Evolutionary conservation across 163 green algal genomes (phyloP).

Genomic region (Scenedesmus sp.): DNA sequence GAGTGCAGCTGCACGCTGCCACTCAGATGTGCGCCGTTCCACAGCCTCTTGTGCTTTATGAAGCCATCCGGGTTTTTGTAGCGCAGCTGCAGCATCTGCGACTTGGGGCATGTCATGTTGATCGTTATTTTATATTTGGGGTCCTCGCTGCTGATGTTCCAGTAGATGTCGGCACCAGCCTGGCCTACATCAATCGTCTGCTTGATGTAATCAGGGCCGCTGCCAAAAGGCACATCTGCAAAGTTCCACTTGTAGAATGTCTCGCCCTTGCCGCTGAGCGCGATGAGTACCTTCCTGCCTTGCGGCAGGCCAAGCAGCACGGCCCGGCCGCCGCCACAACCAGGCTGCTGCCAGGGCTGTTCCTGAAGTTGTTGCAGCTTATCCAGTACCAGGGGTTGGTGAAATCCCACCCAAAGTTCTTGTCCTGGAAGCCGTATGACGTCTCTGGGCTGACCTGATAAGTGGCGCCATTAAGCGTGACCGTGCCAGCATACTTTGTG

Average conservation of each 20-base stretch:
- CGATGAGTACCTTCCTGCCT: background rate
- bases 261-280: background rate
- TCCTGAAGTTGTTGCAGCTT: conserved; percentile 18
- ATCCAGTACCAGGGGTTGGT: conserved; percentile 31
- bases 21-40: conserved; percentile 3
- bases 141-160: conserved; percentile 27
- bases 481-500: background rate
- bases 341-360: background rate
- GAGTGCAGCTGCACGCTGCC: background rate
- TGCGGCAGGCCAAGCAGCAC: background rate
- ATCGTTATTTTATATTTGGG: background rate
- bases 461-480: background rate
- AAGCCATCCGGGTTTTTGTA: background rate
- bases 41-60: background rate
- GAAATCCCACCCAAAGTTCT: conserved; percentile 13
- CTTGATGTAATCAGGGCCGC: background rate
- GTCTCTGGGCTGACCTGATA: background rate
- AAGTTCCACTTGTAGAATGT: conserved; percentile 9
- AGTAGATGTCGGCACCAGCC: background rate
- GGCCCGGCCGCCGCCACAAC: background rate
- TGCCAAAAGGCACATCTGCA: background rate
- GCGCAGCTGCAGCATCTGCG: background rate
- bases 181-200: background rate
- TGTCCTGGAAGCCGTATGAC: conserved; percentile 23
- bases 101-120: background rate